Conservation (phyloP, 1,139 yeast species). For the Saccharomycopsis phalli region DNA sequence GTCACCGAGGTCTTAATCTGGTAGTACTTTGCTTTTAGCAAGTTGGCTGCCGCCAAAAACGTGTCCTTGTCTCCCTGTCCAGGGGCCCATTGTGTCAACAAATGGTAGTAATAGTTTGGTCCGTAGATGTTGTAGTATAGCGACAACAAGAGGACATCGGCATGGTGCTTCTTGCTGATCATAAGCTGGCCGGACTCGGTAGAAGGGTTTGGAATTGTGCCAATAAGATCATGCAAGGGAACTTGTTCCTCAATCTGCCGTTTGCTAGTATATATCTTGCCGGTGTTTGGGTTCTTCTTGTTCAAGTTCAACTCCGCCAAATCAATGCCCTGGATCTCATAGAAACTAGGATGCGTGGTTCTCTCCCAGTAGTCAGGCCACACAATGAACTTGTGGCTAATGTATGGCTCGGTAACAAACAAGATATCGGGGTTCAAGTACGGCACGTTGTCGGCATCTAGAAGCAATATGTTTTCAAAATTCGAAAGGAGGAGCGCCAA, state of each 20-base stretch:
- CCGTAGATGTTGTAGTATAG: conserved; percentile 56
- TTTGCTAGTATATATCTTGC: conserved; percentile 21
- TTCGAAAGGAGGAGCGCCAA: conserved; percentile 50
- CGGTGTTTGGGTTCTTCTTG: conserved; percentile 21
- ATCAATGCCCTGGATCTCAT: conserved; percentile 42
- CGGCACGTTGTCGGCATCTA: conserved; percentile 66
- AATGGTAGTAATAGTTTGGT: conserved; percentile 48
- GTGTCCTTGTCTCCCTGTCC: conserved; percentile 72
- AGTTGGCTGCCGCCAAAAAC: conserved; percentile 55
- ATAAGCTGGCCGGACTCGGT: conserved; percentile 58
- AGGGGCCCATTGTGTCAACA: conserved; percentile 58
- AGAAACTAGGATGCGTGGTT: conserved; percentile 49
- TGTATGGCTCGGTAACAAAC: conserved; percentile 31
- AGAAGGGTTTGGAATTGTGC: conserved; percentile 53
- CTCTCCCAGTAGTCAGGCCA: conserved; percentile 76
- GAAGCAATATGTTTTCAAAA: conserved; percentile 49
- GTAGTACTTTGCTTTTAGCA: conserved; percentile 39
- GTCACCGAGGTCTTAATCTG: conserved; percentile 42
- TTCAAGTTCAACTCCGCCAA: conserved; percentile 26
- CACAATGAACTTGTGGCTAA: conserved; percentile 32
- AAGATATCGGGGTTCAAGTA: conserved; percentile 44
- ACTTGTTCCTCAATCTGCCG: conserved; percentile 21
- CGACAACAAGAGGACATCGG: conserved; percentile 41
- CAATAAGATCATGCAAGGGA: conserved; percentile 46
- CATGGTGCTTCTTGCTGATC: conserved; percentile 44